phyloP scores from a whole-genome alignment of 257 asterid genomes.

The Anisodus acutangulus region DNA sequence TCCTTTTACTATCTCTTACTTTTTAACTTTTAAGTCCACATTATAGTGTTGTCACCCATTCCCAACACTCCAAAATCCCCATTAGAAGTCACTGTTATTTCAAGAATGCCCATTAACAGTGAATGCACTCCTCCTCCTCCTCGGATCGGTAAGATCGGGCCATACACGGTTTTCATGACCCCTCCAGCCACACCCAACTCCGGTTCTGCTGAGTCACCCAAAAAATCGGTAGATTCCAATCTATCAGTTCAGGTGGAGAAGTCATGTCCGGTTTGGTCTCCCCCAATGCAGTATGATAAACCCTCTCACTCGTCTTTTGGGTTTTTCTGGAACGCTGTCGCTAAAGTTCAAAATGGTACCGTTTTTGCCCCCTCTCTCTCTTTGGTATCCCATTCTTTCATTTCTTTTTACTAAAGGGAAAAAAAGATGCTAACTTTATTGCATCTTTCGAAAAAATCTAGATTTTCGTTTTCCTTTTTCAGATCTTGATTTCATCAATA shows the following conservation, averaged over 20 bases:
- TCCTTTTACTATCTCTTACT: too few relatives aligned
- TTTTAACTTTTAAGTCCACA: too few relatives aligned
- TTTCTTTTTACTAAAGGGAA: neutral
- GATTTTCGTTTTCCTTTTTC: neutral
- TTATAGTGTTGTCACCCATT: too few relatives aligned
- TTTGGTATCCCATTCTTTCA: neutral
- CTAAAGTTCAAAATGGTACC: slow-evolving; percentile 84
- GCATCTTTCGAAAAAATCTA: neutral
- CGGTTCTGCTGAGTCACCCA: slow-evolving; percentile 45
- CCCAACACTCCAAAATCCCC: too few relatives aligned
- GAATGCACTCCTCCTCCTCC: slow-evolving; percentile 55
- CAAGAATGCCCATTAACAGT: neutral
- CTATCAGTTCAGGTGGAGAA: slow-evolving; percentile 38
- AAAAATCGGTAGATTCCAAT: slow-evolving; percentile 36
- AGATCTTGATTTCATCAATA: neutral
- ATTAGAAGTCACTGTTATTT: too few relatives aligned
- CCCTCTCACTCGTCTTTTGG: slow-evolving; percentile 55
- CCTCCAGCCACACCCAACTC: slow-evolving; percentile 77
- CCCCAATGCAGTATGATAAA: slow-evolving; percentile 72
- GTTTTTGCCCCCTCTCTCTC: slow-evolving; percentile 17
- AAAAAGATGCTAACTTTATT: neutral
- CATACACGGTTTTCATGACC: slow-evolving; percentile 94
- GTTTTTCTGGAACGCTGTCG: slow-evolving; percentile 82
- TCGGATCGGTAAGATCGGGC: slow-evolving; percentile 99
- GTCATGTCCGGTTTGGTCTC: slow-evolving; percentile 88